phyloP scores from a whole-genome alignment of 495 filamentous ascomycete species.

The Lasiosphaeria miniovina region DNA sequence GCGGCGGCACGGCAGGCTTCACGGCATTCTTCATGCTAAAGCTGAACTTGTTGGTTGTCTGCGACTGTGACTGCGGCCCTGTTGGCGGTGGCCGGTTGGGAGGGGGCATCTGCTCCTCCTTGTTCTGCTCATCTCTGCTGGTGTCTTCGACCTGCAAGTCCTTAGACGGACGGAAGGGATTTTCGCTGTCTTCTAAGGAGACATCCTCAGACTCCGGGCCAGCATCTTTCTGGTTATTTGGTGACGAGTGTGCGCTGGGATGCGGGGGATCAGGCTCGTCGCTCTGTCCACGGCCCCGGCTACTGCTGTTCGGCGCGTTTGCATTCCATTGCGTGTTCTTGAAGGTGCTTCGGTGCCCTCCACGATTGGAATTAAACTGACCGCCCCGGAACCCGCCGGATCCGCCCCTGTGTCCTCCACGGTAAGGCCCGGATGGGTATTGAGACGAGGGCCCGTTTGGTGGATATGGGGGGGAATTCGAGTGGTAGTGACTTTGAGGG shows the following conservation, averaged over 20 bases:
- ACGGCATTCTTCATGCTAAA: slow-evolving; percentile 75
- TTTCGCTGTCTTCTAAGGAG: slow-evolving; percentile 52
- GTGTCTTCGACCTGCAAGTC: slow-evolving; percentile 64
- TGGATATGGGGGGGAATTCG: slow-evolving; percentile 46
- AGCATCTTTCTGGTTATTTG: slow-evolving; percentile 48
- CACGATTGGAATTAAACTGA: slow-evolving; percentile 31
- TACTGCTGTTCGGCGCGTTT: slow-evolving; percentile 17
- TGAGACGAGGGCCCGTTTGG: slow-evolving; percentile 50
- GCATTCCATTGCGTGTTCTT: slow-evolving; percentile 35
- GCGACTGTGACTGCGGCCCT: slow-evolving; percentile 55
- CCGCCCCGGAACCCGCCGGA: slow-evolving; percentile 39
- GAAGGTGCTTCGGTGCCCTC: slow-evolving; percentile 37
- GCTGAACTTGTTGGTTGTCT: slow-evolving; percentile 66
- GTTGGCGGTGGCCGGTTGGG: slow-evolving; percentile 7
- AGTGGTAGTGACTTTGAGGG: slow-evolving; percentile 44
- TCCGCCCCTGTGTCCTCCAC: slow-evolving; percentile 48
- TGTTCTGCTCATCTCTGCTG: slow-evolving; percentile 42
- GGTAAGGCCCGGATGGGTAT: slow-evolving; percentile 51
- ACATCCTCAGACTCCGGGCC: slow-evolving; percentile 23
- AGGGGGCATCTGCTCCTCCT: slow-evolving; percentile 32
- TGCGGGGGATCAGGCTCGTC: slow-evolving; percentile 32
- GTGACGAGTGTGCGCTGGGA: slow-evolving; percentile 30
- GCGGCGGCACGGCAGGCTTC: slow-evolving; percentile 58
- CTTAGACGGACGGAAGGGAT: slow-evolving; percentile 60
- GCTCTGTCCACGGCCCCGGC: slow-evolving; percentile 18